Base-by-base conservation (phyloP, 192 early-diverging fungal genomes). In the Lobulomyces angularis region DNA sequence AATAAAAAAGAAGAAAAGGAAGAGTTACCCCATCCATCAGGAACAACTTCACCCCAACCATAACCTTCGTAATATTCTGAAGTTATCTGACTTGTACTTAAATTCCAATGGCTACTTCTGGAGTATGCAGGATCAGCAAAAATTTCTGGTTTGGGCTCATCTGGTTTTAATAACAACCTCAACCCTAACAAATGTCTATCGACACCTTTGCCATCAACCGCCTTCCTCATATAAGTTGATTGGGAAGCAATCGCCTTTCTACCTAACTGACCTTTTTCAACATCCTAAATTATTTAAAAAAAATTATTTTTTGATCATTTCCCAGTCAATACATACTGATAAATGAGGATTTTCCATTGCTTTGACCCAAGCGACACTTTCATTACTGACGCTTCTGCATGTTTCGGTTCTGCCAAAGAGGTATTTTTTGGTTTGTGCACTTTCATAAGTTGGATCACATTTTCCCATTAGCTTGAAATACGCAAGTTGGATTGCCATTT, bases 401-500 rank as follows among this genome's bases (percentile, higher is more conserved):
- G 88, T 90, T 56, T 98, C 94, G 19, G 94, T 98, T 50, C 94
- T 81, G 18, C 94, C 94, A 35, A 77, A 88, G 29, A 74, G 77
- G 69, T 84, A 98, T 65, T 84, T 85, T 53, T 86, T 71, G 21
- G 86, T 92, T 69, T 84, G 82, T 27, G 84, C 89, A 48, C 79
- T 79, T 62, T 98, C 94, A 61, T 98, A 98, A 5, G 91, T 95
- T 3, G 91, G 75, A 18, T 68, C 56, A 36, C 56, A 74, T 8
- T 56, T 55, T 23, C 86, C 86, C 49, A 87, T 78, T 59, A 86
- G 79, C 59, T 87, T 86, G 61, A 75, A 90, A 67, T 96, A 93
- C 12, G 88, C 94, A 22, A 95, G 69, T 69, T 98, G 94, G 46
- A 95, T 90, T 32, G 83, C 78, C 90, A 98, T 90, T 44, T 72